phyloP scores from a whole-genome alignment of 2,329 filamentous ascomycete species.

The Proliferodiscus dingleyae region DNA sequence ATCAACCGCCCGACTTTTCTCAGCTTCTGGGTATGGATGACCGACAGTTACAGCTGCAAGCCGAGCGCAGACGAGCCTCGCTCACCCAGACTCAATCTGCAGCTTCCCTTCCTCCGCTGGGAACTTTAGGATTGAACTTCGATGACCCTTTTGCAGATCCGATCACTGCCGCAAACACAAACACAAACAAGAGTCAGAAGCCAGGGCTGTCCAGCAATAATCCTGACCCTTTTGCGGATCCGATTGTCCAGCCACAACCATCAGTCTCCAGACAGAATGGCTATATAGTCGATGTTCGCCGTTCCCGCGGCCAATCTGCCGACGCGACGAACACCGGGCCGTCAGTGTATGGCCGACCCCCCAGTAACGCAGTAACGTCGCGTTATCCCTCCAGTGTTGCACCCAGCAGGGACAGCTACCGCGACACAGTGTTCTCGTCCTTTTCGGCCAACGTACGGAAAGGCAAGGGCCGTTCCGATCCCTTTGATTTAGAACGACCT shows the following conservation, averaged over 20 bases:
- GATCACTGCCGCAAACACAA: slow-evolving; percentile 1
- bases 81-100: slow-evolving; percentile 11
- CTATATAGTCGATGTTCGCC: slow-evolving; percentile 44
- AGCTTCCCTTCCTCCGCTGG: slow-evolving; percentile 19
- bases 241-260: slow-evolving; percentile 23
- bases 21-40: slow-evolving; percentile 28
- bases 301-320: slow-evolving; percentile 45
- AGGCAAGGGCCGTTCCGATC: slow-evolving; percentile 58
- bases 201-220: neutral
- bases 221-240: slow-evolving; percentile 18
- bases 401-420: slow-evolving; percentile 30
- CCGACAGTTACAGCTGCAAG: slow-evolving; percentile 23
- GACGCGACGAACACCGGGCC: slow-evolving; percentile 28
- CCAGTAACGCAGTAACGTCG: slow-evolving; percentile 14
- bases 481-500: slow-evolving; percentile 58
- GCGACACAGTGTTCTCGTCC: slow-evolving; percentile 38
- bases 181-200: neutral
- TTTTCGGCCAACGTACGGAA: slow-evolving; percentile 39
- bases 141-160: slow-evolving; percentile 28
- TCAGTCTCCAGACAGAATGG: slow-evolving; percentile 33
- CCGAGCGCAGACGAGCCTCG: slow-evolving; percentile 21
- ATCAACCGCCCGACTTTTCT: slow-evolving; percentile 21
- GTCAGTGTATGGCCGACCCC: slow-evolving; percentile 19
- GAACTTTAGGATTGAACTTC: slow-evolving; percentile 27
- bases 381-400: slow-evolving; percentile 28